Evolutionary conservation across 768 basidiomycete species (phyloP), one percentile per base, ranked within the genome.

Genomic region (Lentinus tigrinus): DNA sequence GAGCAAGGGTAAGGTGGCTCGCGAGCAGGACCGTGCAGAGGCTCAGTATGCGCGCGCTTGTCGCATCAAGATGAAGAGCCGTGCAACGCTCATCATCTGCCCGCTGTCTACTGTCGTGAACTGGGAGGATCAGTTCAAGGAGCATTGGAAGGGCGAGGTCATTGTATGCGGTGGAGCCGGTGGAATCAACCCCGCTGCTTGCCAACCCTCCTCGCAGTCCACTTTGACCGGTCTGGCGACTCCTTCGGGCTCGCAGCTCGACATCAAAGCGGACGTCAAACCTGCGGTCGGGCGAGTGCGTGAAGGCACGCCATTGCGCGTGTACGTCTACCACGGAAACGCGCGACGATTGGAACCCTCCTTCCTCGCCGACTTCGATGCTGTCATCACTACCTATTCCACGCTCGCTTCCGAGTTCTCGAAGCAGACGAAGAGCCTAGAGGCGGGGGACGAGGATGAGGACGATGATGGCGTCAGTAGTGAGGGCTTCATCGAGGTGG

Each of bases 81-180:
- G 94, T 34, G 97, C 90, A 19, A 98, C 97, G 6, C 76, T 99
- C n/a, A 93, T 99, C 66, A 83, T 99, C 27, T 98, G 97, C 67
- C 97, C 97, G 7, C 79, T 99, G 37, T 95, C 93, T 11, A 99
- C 97, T 5, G 94, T 99, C 2, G 86, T 92, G 47, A 98, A 98
- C 68, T 99, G 97, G 97, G 97, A 99, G 75, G 93, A 96, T 56
- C 97, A 99, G 72, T 93, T 99, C 68, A 85, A 89, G 57, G 97
- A 99, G 69, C 97, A 99, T 71, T 98, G 95, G 95, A 84, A 83
- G 62, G 95, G 95, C 8, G 84, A 88, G 54, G 94, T 97, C 3
- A 78, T 79, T 23, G 88, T 97, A 40, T 79, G 89, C 53, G 94
- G 95, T 19, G 94, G 94, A 13, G 81, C 78, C 38, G 87, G 88